Evolutionary conservation across 495 filamentous ascomycete genomes (phyloP), one percentile per base, ranked within the genome.

Genomic region (Amniculicola lignicola): DNA sequence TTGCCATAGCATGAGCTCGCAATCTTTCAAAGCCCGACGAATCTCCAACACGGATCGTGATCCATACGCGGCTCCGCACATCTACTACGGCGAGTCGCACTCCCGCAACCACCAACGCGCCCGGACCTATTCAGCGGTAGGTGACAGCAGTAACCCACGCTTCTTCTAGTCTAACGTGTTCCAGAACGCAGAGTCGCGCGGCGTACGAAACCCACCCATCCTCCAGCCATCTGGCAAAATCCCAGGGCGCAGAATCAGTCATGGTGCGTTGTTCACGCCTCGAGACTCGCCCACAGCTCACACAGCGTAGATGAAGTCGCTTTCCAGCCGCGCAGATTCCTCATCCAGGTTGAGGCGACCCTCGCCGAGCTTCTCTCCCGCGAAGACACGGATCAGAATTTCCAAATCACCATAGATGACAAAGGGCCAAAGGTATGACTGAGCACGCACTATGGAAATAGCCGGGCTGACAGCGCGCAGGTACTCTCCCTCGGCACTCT

Each of bases 361-460:
- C 75, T 92, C 16, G 73, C 85, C 40, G 78, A 76, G 22, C 76
- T 98, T 22, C 74, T 88, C 24, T 78, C 81, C 31, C 83, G 86
- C 44, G 93, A 98, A 67, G 93, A 97, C 63, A 91, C 90, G 2
- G 90, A 98, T 70, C 73, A 77, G 16, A 95, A 97, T 67, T 84
- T 84, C 74, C 89, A 96, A 70, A 98, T 98, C 66, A 97, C 93
- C 4, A 94, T 97, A 61, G 92, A 97, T 67, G 93, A 97, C 73
- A n/a, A n/a, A n/a, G n/a, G n/a, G n/a, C n/a, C n/a, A n/a, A n/a
- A n/a, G n/a, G n/a, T n/a, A n/a, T n/a, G n/a, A n/a, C n/a, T n/a
- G n/a, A n/a, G n/a, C n/a, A n/a, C n/a, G n/a, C n/a, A n/a, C n/a
- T n/a, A n/a, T n/a, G n/a, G n/a, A n/a, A n/a, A n/a, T n/a, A n/a